Conservation (phyloP, 768 basidiomycete species). For the Pisolithus marmoratus region DNA sequence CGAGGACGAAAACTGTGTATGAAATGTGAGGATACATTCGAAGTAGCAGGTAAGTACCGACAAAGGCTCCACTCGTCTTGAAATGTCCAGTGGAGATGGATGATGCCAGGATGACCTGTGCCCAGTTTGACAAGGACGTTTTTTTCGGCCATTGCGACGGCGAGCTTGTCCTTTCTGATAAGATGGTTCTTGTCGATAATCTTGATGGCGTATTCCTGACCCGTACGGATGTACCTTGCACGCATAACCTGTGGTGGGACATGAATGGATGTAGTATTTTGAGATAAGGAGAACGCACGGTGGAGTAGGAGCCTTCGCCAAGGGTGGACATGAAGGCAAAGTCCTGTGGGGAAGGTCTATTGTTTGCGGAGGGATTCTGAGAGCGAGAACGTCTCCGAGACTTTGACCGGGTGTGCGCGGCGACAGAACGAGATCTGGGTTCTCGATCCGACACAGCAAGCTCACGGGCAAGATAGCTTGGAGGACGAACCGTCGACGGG, state of each 20-base stretch:
- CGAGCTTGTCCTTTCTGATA: slow-evolving; percentile 69
- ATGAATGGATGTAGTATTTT: slow-evolving; percentile 7
- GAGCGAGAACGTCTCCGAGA: slow-evolving; percentile 36
- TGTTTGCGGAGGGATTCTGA: slow-evolving; percentile 42
- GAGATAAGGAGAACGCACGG: slow-evolving; percentile 41
- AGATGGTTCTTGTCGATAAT: slow-evolving; percentile 82
- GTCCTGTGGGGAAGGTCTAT: slow-evolving; percentile 47
- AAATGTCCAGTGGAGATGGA: slow-evolving; percentile 78
- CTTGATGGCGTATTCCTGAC: slow-evolving; percentile 71
- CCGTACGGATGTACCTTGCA: slow-evolving; percentile 47
- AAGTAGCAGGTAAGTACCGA: slow-evolving; percentile 34
- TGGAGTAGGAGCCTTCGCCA: slow-evolving; percentile 80
- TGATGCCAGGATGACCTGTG: slow-evolving; percentile 72
- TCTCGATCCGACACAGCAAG: slow-evolving; percentile 34
- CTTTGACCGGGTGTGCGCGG: slow-evolving; percentile 31
- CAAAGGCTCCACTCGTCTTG: slow-evolving; percentile 82
- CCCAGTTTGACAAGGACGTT: slow-evolving; percentile 63
- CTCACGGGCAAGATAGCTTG: slow-evolving; percentile 55
- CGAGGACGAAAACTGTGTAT: slow-evolving; percentile 66
- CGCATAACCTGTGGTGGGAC: slow-evolving; percentile 45
- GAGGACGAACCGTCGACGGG: slow-evolving; percentile 33
- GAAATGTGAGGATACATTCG: slow-evolving; percentile 1
- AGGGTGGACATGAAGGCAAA: slow-evolving; percentile 70
- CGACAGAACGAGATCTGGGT: slow-evolving; percentile 6
- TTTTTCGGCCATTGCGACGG: slow-evolving; percentile 75